phyloP scores from a whole-genome alignment of 345 rosid species.

The Bretschneidera sinensis region DNA sequence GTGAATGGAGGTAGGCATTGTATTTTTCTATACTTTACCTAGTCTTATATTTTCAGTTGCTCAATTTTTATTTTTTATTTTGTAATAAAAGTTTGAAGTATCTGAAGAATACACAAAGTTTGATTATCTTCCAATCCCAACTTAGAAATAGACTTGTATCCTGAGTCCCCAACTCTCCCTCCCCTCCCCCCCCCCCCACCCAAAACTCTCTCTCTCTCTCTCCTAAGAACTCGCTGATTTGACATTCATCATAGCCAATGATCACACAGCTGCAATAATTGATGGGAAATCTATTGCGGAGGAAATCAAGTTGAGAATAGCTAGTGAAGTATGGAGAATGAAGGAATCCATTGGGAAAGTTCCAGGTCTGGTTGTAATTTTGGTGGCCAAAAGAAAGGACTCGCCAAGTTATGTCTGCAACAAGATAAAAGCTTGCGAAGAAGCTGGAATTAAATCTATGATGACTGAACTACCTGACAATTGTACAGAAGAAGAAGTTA shows the following conservation, averaged over 20 bases:
- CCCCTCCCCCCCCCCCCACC: too few relatives aligned
- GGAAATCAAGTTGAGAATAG: conserved; percentile 56
- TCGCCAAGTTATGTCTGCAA: conserved; percentile 75
- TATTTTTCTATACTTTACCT: too few relatives aligned
- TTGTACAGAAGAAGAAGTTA: conserved; percentile 54
- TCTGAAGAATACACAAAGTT: too few relatives aligned
- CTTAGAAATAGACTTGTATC: too few relatives aligned
- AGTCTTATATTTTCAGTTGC: too few relatives aligned
- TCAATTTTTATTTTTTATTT: too few relatives aligned
- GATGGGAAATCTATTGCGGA: conserved; percentile 83
- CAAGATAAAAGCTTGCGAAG: conserved; percentile 81
- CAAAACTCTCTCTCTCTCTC: too few relatives aligned
- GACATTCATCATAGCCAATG: conserved; percentile 32
- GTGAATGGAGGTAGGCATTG: too few relatives aligned
- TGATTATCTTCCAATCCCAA: too few relatives aligned
- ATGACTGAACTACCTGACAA: conserved; percentile 46
- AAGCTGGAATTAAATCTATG: conserved; percentile 75
- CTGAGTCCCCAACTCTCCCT: too few relatives aligned
- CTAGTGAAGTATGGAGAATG: conserved; percentile 65
- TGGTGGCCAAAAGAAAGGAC: conserved; percentile 78
- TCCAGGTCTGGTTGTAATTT: conserved; percentile 85
- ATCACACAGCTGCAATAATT: conserved; percentile 43
- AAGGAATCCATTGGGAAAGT: conserved; percentile 54
- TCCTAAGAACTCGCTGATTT: not conserved
- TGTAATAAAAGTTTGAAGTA: too few relatives aligned